Evolutionary conservation across 2,329 filamentous ascomycete species (phyloP).

Genomic region (Pestalotiopsis sp.): DNA sequence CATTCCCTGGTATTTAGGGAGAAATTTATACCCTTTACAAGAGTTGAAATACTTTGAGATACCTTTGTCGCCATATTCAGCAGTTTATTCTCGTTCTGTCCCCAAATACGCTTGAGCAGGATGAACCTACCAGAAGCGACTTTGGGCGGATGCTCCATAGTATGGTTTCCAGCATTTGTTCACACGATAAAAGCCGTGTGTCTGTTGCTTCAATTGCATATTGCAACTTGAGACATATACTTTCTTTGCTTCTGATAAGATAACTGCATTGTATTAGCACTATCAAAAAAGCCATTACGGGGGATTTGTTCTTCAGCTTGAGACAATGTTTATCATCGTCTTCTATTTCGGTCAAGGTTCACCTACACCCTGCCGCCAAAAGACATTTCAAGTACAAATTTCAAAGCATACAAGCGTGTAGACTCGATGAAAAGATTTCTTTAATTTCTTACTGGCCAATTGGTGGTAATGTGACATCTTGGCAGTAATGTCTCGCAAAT

Average conservation of each 20-base stretch:
- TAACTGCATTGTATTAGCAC: too few relatives aligned
- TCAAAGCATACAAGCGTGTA: not conserved
- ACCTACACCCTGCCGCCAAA: not conserved
- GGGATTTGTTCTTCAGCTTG: not conserved
- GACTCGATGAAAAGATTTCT: not conserved
- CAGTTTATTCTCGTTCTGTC: too few relatives aligned
- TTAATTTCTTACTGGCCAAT: not conserved
- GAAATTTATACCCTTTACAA: not conserved
- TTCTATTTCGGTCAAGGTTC: not conserved
- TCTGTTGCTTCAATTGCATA: too few relatives aligned
- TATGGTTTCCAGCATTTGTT: too few relatives aligned
- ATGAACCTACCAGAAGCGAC: too few relatives aligned
- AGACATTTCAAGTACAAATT: not conserved
- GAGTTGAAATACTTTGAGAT: not conserved
- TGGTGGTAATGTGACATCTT: not conserved
- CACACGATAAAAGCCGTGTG: too few relatives aligned
- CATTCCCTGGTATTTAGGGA: not conserved
- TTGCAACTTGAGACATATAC: too few relatives aligned
- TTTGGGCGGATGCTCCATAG: too few relatives aligned
- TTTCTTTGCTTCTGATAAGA: too few relatives aligned
- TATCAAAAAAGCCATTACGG: not conserved
- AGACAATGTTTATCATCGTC: not conserved
- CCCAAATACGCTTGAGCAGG: too few relatives aligned
- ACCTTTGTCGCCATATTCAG: too few relatives aligned
- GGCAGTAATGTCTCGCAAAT: not conserved